These are phyloP conservation scores for Aspergillus coremiiformis DNA, from an alignment of 495 filamentous ascomycete genomes.

Conservation along the genomic window DNA sequence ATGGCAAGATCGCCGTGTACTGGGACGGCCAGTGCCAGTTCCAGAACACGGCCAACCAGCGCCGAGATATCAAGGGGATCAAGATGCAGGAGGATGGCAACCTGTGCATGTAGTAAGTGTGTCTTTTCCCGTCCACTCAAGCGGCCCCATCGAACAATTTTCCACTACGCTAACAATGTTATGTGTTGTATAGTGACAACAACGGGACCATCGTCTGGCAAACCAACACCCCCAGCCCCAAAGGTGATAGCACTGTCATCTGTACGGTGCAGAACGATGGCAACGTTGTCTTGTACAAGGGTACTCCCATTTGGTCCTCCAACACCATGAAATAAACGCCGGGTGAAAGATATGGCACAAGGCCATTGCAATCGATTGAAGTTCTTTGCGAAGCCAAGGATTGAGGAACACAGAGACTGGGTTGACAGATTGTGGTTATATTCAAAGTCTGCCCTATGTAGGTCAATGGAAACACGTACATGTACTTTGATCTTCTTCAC, in stretches of 20 bases:
- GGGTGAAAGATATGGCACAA: too few relatives aligned
- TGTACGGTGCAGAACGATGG: background rate
- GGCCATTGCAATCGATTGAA: too few relatives aligned
- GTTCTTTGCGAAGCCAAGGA: too few relatives aligned
- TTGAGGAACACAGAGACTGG: too few relatives aligned
- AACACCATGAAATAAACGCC: background rate
- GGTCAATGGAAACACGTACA: too few relatives aligned
- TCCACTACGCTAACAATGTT: background rate
- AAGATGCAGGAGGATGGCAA: background rate
- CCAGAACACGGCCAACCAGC: background rate
- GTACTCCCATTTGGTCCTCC: background rate
- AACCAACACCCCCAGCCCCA: background rate
- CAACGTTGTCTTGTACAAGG: background rate
- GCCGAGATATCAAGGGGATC: background rate
- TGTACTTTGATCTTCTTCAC: too few relatives aligned
- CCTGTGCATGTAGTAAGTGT: background rate
- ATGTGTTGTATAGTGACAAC: background rate
- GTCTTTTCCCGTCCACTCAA: too few relatives aligned
- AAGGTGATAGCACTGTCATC: background rate
- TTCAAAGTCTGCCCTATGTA: too few relatives aligned
- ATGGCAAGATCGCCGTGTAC: background rate
- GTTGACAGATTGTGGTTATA: too few relatives aligned
- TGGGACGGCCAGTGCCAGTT: background rate
- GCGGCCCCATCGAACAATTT: too few relatives aligned
- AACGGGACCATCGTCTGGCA: background rate